Evolutionary conservation across 164 flowering plant species (phyloP).

Genomic region (Saururus chinensis): DNA sequence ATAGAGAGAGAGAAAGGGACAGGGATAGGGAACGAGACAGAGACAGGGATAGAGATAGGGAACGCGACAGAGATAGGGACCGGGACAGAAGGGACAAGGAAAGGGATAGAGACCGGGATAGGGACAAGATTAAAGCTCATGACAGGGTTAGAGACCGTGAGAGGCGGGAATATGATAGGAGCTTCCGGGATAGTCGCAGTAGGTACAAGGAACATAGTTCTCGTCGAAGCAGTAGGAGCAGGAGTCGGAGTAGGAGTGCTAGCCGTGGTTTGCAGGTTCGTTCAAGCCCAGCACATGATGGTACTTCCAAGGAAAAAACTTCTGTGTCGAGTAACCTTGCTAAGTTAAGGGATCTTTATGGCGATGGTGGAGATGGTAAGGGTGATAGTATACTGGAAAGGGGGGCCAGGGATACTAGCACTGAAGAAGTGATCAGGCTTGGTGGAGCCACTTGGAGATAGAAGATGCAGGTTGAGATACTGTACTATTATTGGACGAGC

Average conservation of each 20-base stretch:
- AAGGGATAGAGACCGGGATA: conserved; percentile 8
- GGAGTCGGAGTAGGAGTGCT: conserved; percentile 47
- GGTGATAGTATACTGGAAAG: conserved; percentile 23
- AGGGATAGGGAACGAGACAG: conserved; percentile 17
- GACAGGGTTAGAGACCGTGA: conserved; percentile 23
- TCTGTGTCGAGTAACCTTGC: conserved; percentile 68
- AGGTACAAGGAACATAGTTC: conserved; percentile 30
- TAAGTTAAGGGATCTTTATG: conserved; percentile 80
- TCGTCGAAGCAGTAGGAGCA: conserved; percentile 37
- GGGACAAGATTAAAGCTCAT: conserved; percentile 7
- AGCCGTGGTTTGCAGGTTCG: conserved; percentile 30
- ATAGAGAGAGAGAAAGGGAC: conserved; percentile 15
- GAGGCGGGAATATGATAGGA: conserved; percentile 35
- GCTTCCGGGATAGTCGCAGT: conserved; percentile 19
- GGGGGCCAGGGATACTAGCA: conserved; percentile 30
- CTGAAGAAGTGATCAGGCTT: conserved; percentile 85
- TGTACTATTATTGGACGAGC: too few species aligned
- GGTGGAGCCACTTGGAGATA: conserved; percentile 87
- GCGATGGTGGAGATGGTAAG: conserved; percentile 39
- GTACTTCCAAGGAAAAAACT: conserved; percentile 31
- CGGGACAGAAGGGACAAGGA: conserved; percentile 20
- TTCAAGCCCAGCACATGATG: conserved; percentile 37
- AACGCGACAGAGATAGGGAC: conserved; percentile 25
- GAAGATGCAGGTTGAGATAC: neutral
- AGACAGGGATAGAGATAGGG: conserved; percentile 23